phyloP scores from a whole-genome alignment of 2,329 filamentous ascomycete species.

The Colletotrichum limetticola region DNA sequence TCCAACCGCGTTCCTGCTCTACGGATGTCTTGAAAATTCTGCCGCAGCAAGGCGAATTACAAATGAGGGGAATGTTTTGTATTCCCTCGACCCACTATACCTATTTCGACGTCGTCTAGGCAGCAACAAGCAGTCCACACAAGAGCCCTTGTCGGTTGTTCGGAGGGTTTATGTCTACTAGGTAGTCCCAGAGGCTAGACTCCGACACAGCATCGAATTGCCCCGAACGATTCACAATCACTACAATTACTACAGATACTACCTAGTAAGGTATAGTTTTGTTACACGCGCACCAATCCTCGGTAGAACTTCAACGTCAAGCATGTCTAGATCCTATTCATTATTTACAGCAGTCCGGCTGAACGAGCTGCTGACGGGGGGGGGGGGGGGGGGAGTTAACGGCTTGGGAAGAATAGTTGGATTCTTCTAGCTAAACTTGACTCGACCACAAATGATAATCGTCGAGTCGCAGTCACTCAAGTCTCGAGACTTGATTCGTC shows the following conservation, averaged over 20 bases:
- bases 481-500: neutral
- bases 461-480: too few relatives aligned
- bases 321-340: too few relatives aligned
- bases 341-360: neutral
- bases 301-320: too few relatives aligned
- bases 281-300: too few relatives aligned
- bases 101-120: neutral
- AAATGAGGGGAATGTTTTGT: neutral
- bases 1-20: neutral
- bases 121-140: neutral
- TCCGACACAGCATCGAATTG: too few relatives aligned
- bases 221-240: too few relatives aligned
- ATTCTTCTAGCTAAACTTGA: neutral
- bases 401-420: neutral
- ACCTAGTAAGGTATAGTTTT: too few relatives aligned
- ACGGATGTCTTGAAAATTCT: neutral
- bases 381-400: too few relatives aligned
- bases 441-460: neutral
- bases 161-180: too few relatives aligned
- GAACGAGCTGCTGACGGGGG: neutral
- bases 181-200: too few relatives aligned
- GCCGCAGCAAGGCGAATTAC: neutral
- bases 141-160: neutral
- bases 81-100: neutral
- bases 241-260: too few relatives aligned